These are phyloP conservation scores for Angomonas ambiguus DNA, from an alignment of 208 protist genomes.

Conservation along the genomic window DNA sequence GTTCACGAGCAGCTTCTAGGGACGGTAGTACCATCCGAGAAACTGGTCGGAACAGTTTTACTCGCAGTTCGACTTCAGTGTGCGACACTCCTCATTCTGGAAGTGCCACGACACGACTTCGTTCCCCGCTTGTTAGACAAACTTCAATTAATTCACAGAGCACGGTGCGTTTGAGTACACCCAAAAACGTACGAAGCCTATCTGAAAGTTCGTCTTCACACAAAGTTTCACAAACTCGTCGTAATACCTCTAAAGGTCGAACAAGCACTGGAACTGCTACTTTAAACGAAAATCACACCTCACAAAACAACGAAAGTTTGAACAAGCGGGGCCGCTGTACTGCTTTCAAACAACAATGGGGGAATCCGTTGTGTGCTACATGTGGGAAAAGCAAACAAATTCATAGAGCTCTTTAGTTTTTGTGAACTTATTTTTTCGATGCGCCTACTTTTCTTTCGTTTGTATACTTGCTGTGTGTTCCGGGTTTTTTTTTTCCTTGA, in stretches of 20 bases:
- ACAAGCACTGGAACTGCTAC: not conserved
- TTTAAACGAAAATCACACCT: not conserved
- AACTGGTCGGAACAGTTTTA: not conserved
- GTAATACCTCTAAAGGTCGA: not conserved
- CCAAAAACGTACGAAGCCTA: not conserved
- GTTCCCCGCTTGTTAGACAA: not conserved
- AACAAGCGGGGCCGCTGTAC: not conserved
- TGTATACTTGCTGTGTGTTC: not conserved
- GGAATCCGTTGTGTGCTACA: not conserved
- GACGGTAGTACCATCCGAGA: not conserved
- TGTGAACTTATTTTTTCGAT: not conserved
- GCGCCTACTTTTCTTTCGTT: not conserved
- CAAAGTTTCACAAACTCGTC: not conserved
- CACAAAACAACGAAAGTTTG: not conserved
- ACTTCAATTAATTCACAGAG: not conserved
- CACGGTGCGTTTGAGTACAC: not conserved
- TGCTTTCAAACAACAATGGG: conserved; percentile 1
- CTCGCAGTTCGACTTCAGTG: too few relatives aligned
- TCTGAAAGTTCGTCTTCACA: not conserved
- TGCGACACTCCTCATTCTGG: not conserved
- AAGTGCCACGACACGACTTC: not conserved
- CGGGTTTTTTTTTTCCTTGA: too few relatives aligned
- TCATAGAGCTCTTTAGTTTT: not conserved
- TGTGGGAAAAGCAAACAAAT: not conserved
- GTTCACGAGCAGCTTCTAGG: not conserved